A percentile compares a stretch with the other conserved stretches of the same genome.
Conservation (phyloP, 768 basidiomycete species). For the Rhizopogon salebrosus region DNA sequence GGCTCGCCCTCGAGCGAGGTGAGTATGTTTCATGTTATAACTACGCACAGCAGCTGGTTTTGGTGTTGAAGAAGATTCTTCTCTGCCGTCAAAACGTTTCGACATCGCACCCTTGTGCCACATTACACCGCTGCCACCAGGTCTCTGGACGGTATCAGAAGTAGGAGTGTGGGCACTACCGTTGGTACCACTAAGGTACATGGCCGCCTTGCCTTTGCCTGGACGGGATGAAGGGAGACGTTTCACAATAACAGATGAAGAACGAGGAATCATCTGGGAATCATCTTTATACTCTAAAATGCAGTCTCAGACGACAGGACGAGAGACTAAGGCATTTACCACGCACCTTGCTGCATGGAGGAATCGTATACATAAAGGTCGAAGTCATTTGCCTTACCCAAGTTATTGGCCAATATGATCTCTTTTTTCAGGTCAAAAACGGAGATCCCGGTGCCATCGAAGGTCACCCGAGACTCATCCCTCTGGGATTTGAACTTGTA, state of each 20-base stretch:
- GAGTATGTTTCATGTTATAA: slow-evolving; percentile 19
- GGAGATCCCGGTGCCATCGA: slow-evolving; percentile 98
- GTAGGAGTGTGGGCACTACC: slow-evolving; percentile 36
- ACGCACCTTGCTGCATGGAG: slow-evolving; percentile 82
- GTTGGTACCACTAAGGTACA: slow-evolving; percentile 58
- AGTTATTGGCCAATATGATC: slow-evolving; percentile 92
- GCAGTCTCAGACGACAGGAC: neutral
- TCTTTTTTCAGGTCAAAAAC: slow-evolving; percentile 99
- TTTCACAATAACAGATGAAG: slow-evolving; percentile 90
- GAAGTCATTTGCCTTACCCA: slow-evolving; percentile 96
- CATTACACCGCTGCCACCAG: slow-evolving; percentile 29
- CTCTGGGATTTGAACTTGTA: slow-evolving; percentile 96
- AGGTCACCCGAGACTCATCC: slow-evolving; percentile 92
- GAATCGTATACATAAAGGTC: slow-evolving; percentile 86
- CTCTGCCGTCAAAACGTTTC: slow-evolving; percentile 85
- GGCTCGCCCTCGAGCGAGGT: slow-evolving; percentile 20
- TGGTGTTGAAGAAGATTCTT: slow-evolving; percentile 39
- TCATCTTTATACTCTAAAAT: slow-evolving; percentile 86
- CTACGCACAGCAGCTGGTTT: slow-evolving; percentile 27
- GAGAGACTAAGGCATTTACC: neutral
- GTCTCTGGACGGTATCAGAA: slow-evolving; percentile 41
- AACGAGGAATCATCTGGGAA: slow-evolving; percentile 85
- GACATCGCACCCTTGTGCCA: slow-evolving; percentile 80
- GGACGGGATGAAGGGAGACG: slow-evolving; percentile 79
- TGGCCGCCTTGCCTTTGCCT: slow-evolving; percentile 76